Evolutionary conservation across 2,329 filamentous ascomycete species (phyloP).

Genomic region (Penicillium oxalicum): DNA sequence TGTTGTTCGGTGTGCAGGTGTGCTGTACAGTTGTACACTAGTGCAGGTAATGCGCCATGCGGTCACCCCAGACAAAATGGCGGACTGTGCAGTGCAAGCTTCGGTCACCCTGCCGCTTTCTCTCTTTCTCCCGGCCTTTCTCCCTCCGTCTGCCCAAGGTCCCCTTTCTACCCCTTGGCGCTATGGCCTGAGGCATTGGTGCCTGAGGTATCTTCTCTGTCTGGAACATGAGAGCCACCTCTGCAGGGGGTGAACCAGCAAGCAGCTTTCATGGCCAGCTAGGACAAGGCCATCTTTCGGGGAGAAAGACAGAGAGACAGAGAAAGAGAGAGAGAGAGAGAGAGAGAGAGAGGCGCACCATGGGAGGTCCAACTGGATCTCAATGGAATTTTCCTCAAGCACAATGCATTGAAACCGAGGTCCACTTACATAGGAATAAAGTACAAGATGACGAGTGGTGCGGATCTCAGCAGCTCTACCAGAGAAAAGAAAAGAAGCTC

Average conservation of each 20-base stretch:
- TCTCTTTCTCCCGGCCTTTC: too few relatives aligned
- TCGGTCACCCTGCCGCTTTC: too few relatives aligned
- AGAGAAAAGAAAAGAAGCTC: constrained; percentile 20
- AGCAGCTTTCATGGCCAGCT: not conserved
- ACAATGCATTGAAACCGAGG: not conserved
- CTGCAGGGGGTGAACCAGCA: too few relatives aligned
- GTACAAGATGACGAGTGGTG: constrained; percentile 10
- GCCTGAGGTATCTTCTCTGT: constrained; percentile 10
- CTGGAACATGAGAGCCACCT: not conserved
- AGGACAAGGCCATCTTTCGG: not conserved
- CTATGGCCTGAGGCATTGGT: not conserved
- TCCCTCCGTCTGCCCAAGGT: too few relatives aligned
- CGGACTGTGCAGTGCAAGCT: too few relatives aligned
- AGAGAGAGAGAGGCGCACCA: not conserved
- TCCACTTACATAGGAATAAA: constrained; percentile 15
- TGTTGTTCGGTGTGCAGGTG: constrained; percentile 14
- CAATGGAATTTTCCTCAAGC: not conserved
- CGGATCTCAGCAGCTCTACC: constrained; percentile 14
- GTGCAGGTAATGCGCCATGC: not conserved
- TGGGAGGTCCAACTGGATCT: not conserved
- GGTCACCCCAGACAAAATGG: too few relatives aligned
- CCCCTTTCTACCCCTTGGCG: too few relatives aligned
- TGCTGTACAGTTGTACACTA: not conserved
- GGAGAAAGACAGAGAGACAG: not conserved
- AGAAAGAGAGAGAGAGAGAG: not conserved